phyloP scores from a whole-genome alignment of 805 yeast species.

The Saccharomycopsis fermentans region DNA sequence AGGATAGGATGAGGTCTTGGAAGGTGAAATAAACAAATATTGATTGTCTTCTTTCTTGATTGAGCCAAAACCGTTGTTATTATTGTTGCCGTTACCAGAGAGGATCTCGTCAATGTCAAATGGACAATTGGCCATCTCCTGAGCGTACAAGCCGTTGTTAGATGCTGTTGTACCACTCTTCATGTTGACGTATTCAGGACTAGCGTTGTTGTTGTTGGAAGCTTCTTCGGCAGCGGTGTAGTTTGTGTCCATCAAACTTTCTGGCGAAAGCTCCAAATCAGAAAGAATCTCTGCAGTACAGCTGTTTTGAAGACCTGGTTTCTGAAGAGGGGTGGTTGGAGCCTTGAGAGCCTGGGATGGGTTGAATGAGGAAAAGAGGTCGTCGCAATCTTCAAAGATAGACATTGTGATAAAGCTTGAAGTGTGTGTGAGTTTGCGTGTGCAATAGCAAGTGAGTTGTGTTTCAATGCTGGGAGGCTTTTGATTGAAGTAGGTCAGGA shows the following conservation, averaged over 20 bases:
- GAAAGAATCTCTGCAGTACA: not conserved
- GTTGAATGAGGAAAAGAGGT: slow-evolving; percentile 23
- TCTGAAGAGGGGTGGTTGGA: not conserved
- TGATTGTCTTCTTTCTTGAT: not conserved
- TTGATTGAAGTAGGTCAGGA: too few relatives aligned
- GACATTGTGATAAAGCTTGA: slow-evolving; percentile 20
- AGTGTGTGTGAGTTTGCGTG: too few relatives aligned
- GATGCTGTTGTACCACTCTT: not conserved
- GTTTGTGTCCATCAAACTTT: not conserved
- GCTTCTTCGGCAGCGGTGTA: not conserved
- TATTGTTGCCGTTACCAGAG: slow-evolving; percentile 6
- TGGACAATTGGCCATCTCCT: not conserved
- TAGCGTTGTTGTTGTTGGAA: slow-evolving; percentile 5
- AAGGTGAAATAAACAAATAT: too few relatives aligned
- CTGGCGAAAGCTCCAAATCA: not conserved
- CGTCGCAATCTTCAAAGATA: slow-evolving; percentile 26
- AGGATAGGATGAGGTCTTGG: not conserved
- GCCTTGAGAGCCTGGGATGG: slow-evolving; percentile 4
- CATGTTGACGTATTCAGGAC: slow-evolving; percentile 10
- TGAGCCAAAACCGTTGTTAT: not conserved
- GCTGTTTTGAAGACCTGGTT: not conserved
- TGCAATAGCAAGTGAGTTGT: too few relatives aligned
- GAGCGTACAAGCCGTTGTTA: too few relatives aligned
- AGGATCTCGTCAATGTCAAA: not conserved
- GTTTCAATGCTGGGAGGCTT: too few relatives aligned